A percentile compares a stretch with the other conserved stretches of the same genome.
Evolutionary conservation across 1,284 basidiomycete species (phyloP).

Genomic region (Termitomyces sp.): DNA sequence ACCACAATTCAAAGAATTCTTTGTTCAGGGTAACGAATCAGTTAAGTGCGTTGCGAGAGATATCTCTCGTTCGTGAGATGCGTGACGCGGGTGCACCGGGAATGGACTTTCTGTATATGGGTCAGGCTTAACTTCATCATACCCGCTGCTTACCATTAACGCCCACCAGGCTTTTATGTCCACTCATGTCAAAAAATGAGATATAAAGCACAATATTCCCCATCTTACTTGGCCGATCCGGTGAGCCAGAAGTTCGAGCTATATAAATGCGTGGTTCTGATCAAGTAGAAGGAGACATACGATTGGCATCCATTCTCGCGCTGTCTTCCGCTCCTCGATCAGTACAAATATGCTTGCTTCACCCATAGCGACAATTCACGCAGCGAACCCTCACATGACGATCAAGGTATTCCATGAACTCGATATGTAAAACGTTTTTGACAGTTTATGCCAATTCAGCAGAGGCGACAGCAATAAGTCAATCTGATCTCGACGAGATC

Average conservation of each 20-base stretch:
- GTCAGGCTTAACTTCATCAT: slow-evolving; percentile 35
- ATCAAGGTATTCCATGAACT: slow-evolving; percentile 7
- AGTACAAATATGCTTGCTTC: slow-evolving; percentile 66
- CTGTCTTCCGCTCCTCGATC: slow-evolving; percentile 60
- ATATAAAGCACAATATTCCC: slow-evolving; percentile 91
- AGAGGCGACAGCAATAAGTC: not conserved
- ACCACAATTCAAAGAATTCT: not conserved
- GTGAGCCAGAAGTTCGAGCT: slow-evolving; percentile 38
- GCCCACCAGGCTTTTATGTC: slow-evolving; percentile 78
- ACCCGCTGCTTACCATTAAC: not conserved
- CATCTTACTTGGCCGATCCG: slow-evolving; percentile 87
- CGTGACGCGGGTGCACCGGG: slow-evolving; percentile 57
- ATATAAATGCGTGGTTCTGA: slow-evolving; percentile 6
- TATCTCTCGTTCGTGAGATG: slow-evolving; percentile 69
- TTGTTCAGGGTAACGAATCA: slow-evolving; percentile 25
- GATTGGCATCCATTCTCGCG: slow-evolving; percentile 65
- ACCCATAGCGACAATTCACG: slow-evolving; percentile 55
- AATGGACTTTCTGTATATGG: slow-evolving; percentile 80
- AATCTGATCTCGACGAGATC: slow-evolving; percentile 16
- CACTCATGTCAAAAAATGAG: slow-evolving; percentile 92
- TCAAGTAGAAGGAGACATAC: slow-evolving; percentile 62
- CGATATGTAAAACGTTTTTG: not conserved
- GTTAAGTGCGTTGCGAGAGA: slow-evolving; percentile 82
- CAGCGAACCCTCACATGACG: slow-evolving; percentile 21
- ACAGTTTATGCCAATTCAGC: not conserved